Evolutionary conservation across 2,329 filamentous ascomycete genomes (phyloP).

Genomic region (Apiospora koreana): DNA sequence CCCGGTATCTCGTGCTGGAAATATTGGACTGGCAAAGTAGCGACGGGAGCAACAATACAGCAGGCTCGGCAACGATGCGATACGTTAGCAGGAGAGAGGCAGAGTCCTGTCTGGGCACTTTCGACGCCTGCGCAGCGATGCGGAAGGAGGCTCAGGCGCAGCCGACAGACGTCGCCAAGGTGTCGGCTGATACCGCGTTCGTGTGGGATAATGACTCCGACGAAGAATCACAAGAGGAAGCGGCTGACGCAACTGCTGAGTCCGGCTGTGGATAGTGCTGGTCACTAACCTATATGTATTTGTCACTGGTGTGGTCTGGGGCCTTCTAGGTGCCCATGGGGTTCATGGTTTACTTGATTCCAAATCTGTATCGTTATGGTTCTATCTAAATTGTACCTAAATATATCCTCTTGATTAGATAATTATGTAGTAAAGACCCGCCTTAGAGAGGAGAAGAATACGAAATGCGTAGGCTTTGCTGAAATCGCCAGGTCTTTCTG

Average conservation of each 20-base stretch:
- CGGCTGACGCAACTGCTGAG: background rate
- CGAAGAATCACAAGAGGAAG: background rate
- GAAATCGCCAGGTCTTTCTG: background rate
- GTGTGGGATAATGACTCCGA: background rate
- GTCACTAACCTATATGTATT: background rate
- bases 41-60: no score
- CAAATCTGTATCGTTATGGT: background rate
- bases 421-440: background rate
- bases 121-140: background rate
- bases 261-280: background rate
- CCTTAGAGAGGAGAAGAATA: background rate
- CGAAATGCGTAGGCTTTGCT: background rate
- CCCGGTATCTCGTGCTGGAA: background rate
- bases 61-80: background rate
- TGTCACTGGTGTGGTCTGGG: background rate
- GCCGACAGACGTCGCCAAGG: background rate
- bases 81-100: background rate
- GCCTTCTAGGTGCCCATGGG: background rate
- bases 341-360: background rate
- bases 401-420: background rate
- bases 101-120: background rate
- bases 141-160: background rate
- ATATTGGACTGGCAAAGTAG: background rate
- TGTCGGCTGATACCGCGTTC: background rate
- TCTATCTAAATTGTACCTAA: background rate